Evolutionary conservation across 2,329 filamentous ascomycete species (phyloP).

Genomic region (Nothopassalora personata): DNA sequence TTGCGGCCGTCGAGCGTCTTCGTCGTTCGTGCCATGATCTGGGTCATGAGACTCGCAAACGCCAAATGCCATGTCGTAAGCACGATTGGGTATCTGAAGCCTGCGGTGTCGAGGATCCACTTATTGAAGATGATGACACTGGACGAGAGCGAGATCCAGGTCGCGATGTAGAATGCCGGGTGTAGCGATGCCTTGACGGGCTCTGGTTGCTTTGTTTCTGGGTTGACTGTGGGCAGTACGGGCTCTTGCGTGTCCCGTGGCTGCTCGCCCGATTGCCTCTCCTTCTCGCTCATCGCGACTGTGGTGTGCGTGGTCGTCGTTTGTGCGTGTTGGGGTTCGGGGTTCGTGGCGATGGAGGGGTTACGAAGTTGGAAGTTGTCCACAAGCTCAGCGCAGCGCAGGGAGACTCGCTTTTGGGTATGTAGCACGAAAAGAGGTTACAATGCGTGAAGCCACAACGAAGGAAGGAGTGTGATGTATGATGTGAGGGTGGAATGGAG

Average conservation of each 20-base stretch:
- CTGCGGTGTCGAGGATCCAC: constrained; percentile 81
- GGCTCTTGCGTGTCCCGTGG: constrained; percentile 51
- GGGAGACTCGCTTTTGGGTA: not conserved
- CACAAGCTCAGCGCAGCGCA: not conserved
- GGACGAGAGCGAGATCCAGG: constrained; percentile 89
- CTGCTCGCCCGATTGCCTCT: constrained; percentile 73
- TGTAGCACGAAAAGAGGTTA: not conserved
- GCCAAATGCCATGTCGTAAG: constrained; percentile 93
- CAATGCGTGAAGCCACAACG: not conserved
- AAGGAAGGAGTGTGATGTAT: not conserved
- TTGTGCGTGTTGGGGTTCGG: not conserved
- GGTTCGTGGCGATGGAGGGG: not conserved
- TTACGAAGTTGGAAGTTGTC: not conserved
- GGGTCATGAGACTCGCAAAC: constrained; percentile 92
- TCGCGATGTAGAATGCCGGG: constrained; percentile 76
- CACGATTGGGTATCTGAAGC: constrained; percentile 71
- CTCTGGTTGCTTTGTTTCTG: constrained; percentile 59
- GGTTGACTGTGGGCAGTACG: constrained; percentile 76
- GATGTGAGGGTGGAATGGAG: not conserved
- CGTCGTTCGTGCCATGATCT: constrained; percentile 85
- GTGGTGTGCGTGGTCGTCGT: constrained; percentile 25
- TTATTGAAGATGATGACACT: constrained; percentile 99
- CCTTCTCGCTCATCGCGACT: constrained; percentile 74
- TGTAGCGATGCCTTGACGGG: constrained; percentile 62
- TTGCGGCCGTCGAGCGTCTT: constrained; percentile 87